A percentile compares a stretch with the other conserved stretches of the same genome.
These are phyloP conservation scores for Terana coerulea DNA, from an alignment of 768 basidiomycete species.

Conservation along the genomic window DNA sequence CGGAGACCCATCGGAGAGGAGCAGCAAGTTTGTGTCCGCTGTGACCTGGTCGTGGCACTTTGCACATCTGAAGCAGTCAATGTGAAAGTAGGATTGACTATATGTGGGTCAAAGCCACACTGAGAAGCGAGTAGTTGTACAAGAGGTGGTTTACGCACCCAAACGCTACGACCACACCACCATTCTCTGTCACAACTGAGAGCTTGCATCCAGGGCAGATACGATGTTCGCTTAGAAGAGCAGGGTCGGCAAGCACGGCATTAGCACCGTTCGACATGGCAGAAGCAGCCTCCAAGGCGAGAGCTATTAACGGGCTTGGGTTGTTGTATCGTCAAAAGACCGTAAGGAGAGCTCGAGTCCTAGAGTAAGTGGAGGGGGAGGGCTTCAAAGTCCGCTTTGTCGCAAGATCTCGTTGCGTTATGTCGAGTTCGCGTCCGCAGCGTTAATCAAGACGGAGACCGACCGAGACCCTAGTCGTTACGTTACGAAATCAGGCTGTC, in stretches of 20 bases:
- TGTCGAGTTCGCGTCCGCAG: too few species aligned
- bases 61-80: conserved; percentile 95
- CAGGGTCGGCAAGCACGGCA: conserved; percentile 17
- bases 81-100: conserved; percentile 93
- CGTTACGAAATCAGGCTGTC: neutral
- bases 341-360: too few species aligned
- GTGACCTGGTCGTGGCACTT: conserved; percentile 92
- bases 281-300: too few species aligned
- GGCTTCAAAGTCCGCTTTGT: too few species aligned
- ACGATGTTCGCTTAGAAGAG: conserved; percentile 43
- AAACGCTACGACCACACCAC: conserved; percentile 91
- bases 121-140: conserved; percentile 4
- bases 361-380: too few species aligned
- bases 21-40: conserved; percentile 94
- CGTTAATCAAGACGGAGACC: too few species aligned
- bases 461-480: too few species aligned
- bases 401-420: too few species aligned
- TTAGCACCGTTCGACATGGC: too few species aligned
- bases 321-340: too few species aligned
- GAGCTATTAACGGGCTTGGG: too few species aligned
- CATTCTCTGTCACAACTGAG: conserved; percentile 76
- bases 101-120: conserved; percentile 9
- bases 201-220: conserved; percentile 80
- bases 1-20: conserved; percentile 96
- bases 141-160: conserved; percentile 55